A percentile compares a stretch with the other conserved stretches of the same genome.
Conservation (phyloP, 352 stramenopile species). For the Phytophthora tentaculata region DNA sequence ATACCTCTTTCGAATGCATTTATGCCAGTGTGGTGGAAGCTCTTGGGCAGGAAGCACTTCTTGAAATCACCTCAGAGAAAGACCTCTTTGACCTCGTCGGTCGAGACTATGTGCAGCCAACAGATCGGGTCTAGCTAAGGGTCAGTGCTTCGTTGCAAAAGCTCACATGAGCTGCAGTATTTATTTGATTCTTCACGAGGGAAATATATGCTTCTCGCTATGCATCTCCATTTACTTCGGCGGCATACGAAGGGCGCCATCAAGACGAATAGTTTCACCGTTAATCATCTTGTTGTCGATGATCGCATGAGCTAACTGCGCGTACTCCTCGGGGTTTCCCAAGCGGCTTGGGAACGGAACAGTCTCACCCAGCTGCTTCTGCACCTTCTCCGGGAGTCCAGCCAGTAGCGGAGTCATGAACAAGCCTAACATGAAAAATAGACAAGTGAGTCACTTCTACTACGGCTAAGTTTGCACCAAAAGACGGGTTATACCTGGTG, state of each 20-base stretch:
- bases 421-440: slow-evolving; percentile 63
- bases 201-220: neutral
- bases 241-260: slow-evolving; percentile 97
- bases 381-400: slow-evolving; percentile 95
- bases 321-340: slow-evolving; percentile 96
- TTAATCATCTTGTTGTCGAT: slow-evolving; percentile 99
- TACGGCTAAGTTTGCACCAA: neutral
- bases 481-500: slow-evolving; percentile 64
- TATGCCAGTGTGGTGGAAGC: slow-evolving; percentile 43
- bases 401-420: slow-evolving; percentile 97
- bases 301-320: slow-evolving; percentile 94
- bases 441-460: slow-evolving; percentile 1
- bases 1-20: slow-evolving; percentile 65
- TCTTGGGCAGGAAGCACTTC: slow-evolving; percentile 42
- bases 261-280: slow-evolving; percentile 97
- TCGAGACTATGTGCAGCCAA: slow-evolving; percentile 54
- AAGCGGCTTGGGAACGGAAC: slow-evolving; percentile 97
- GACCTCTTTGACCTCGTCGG: slow-evolving; percentile 61
- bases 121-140: slow-evolving; percentile 44
- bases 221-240: slow-evolving; percentile 66
- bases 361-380: slow-evolving; percentile 91
- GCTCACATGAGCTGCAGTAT: slow-evolving; percentile 23
- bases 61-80: slow-evolving; percentile 58
- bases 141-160: neutral
- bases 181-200: slow-evolving; percentile 31